Conservation (phyloP, 495 filamentous ascomycete species). For the Penicillium egyptiacum region DNA sequence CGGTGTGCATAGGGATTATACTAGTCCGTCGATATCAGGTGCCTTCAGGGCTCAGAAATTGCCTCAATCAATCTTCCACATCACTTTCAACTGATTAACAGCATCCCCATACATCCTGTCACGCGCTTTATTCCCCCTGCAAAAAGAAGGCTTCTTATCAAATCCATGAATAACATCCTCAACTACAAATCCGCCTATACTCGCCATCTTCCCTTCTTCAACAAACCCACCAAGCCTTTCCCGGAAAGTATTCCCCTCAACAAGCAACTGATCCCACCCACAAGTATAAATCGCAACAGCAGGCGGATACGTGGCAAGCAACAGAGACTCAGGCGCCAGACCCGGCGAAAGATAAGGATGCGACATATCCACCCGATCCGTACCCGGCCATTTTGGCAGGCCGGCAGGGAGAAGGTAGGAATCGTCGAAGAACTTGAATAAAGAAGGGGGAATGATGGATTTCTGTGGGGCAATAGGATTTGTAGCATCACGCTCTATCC, state of each 20-base stretch:
- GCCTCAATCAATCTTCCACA: constrained; percentile 19
- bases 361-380: constrained; percentile 18
- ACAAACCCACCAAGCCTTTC: constrained; percentile 20
- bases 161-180: constrained; percentile 29
- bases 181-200: constrained; percentile 21
- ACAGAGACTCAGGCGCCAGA: constrained; percentile 9
- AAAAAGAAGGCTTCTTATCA: constrained; percentile 30
- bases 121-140: constrained; percentile 13
- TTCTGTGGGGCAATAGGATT: constrained; percentile 19
- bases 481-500: constrained; percentile 43
- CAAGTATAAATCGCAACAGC: constrained; percentile 27
- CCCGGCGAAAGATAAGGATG: constrained; percentile 29
- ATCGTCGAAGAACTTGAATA: constrained; percentile 22
- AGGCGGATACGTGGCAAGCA: constrained; percentile 18
- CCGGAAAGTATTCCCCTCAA: constrained; percentile 27
- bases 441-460: constrained; percentile 15
- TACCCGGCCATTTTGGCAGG: constrained; percentile 12
- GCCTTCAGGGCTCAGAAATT: not conserved
- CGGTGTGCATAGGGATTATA: not conserved
- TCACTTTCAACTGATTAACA: constrained; percentile 16
- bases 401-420: constrained; percentile 18
- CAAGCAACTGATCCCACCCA: constrained; percentile 29
- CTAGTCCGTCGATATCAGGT: not conserved
- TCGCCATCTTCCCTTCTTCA: constrained; percentile 9
- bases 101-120: constrained; percentile 28